Evolutionary conservation across 2,329 filamentous ascomycete genomes (phyloP).

Genomic region (Reticulascus tulasneorum): DNA sequence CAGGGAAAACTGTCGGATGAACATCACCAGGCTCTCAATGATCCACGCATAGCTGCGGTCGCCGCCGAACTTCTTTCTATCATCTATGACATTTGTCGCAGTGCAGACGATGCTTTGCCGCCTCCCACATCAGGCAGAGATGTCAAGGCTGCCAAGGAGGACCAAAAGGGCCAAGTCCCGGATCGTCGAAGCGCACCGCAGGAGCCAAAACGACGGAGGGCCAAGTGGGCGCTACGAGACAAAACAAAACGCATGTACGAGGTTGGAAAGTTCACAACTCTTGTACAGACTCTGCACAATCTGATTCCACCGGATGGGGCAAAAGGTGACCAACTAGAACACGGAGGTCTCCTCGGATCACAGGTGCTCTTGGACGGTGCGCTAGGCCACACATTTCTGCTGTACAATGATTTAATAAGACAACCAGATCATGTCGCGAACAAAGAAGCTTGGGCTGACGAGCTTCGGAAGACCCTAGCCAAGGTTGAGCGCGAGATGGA

Average conservation of each 20-base stretch:
- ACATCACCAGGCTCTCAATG: slow-evolving; percentile 11
- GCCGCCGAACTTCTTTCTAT: slow-evolving; percentile 4
- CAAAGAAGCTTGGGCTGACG: neutral
- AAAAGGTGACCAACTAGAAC: too few species aligned
- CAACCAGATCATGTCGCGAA: neutral
- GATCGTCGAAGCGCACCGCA: neutral
- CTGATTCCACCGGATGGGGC: slow-evolving; percentile 2
- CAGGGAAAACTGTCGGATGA: neutral
- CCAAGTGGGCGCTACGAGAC: slow-evolving; percentile 11
- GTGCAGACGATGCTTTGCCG: neutral
- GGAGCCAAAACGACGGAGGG: slow-evolving; percentile 6
- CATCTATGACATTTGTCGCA: slow-evolving; percentile 4
- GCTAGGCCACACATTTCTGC: too few species aligned
- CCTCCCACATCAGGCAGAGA: neutral
- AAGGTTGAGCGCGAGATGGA: neutral
- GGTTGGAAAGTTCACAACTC: slow-evolving; percentile 2
- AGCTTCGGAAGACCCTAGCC: neutral
- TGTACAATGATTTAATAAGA: too few species aligned
- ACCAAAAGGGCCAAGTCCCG: neutral
- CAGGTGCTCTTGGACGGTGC: too few species aligned
- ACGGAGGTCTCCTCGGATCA: too few species aligned
- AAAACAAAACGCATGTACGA: slow-evolving; percentile 7
- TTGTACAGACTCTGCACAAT: slow-evolving; percentile 11
- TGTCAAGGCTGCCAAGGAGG: neutral
- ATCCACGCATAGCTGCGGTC: neutral